These are phyloP conservation scores for Serpula lacrymans DNA, from an alignment of 768 basidiomycete species.

Conservation along the genomic window DNA sequence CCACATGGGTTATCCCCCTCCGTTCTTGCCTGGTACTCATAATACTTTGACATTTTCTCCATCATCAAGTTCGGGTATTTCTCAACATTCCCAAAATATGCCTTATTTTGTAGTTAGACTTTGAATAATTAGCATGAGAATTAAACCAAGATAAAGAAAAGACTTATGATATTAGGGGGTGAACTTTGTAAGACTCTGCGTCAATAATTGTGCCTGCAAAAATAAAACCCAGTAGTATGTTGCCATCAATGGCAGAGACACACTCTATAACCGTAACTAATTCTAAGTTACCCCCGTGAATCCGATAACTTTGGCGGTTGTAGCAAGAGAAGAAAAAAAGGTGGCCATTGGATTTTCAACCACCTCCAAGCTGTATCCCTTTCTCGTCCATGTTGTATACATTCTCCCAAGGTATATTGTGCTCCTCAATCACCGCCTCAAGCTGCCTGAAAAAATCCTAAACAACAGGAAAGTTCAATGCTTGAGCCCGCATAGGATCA, in stretches of 20 bases:
- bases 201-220: constrained; percentile 37
- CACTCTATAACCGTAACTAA: constrained; percentile 46
- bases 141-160: too few species aligned
- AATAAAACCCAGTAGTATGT: constrained; percentile 34
- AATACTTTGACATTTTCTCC: too few species aligned
- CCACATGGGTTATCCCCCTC: too few species aligned
- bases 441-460: constrained; percentile 22
- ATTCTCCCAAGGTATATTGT: constrained; percentile 27
- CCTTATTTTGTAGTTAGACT: too few species aligned
- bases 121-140: too few species aligned
- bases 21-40: too few species aligned
- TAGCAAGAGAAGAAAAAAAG: not conserved
- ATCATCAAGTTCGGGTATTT: too few species aligned
- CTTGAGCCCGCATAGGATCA: constrained; percentile 30
- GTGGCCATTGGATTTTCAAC: not conserved
- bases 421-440: constrained; percentile 13
- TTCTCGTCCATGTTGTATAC: constrained; percentile 37
- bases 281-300: constrained; percentile 34
- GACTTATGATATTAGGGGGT: too few species aligned
- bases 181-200: too few species aligned
- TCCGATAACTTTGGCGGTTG: too few species aligned
- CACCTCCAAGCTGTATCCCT: constrained; percentile 28
- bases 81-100: too few species aligned
- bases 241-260: constrained; percentile 37
- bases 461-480: constrained; percentile 30